Base-by-base conservation (phyloP, 2,329 filamentous ascomycete species). In the Fusarium sp. region DNA sequence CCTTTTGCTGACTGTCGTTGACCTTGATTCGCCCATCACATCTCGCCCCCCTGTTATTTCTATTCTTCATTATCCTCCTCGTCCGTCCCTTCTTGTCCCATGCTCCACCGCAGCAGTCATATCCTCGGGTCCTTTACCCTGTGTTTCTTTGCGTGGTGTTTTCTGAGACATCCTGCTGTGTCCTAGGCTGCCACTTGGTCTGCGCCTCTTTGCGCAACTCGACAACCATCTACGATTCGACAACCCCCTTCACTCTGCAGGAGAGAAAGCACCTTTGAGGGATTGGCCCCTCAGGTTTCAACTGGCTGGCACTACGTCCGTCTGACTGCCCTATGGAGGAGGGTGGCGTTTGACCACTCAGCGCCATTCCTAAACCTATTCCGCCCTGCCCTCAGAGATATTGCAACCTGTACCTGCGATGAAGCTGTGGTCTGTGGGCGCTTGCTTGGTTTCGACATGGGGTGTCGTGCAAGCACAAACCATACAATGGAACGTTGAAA, bases 401-500 rank as follows among this genome's bases (percentile, higher is more conserved):
- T 59, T 62, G 47, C 67, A 50, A 34, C 50, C 31, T 22, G 60
- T 59, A 62, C 58, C 64, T 73, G 74, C 72, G 69, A 79, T 79
- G 77, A 79, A 77, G 74, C 64, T 68, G 67, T 73, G 66, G 62
- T 61, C 74, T 45, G 62, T 69, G 58, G 67, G 63, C 45, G 67
- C 62, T 74, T 72, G 64, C 58, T 66, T 78, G 72, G 69, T 70
- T 71, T 77, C 75, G 66, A 72, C 59, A 70, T 76, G 73, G 69
- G 65, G 69, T 57, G 61, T 77, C 29, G 72, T 71, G 56, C 70
- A 76, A 64, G 77, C 75, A 22, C 81, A 81, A 65, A 75, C 87
- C 22, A 83, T 89, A 16, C 83, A 86, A 74, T 89, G 85, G 85
- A 83, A 84, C 64, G 86, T 89, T 58, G 79, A 83, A 63, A 84